phyloP scores from a whole-genome alignment of 768 basidiomycete genomes.

The Multifurca ochricompacta region DNA sequence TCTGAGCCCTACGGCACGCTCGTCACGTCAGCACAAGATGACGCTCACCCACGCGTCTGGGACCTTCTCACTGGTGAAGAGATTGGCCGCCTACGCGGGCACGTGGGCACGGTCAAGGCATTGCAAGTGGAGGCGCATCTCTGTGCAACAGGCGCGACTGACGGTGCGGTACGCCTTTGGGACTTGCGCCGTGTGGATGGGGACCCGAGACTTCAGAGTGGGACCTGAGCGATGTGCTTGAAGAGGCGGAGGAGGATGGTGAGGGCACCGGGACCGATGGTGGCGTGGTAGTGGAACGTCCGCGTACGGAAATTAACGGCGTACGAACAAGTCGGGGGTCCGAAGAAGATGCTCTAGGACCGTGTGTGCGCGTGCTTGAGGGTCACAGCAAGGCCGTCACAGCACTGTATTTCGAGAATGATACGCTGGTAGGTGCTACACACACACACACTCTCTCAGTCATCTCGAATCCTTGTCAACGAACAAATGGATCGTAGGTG shows the following conservation, averaged over 20 bases:
- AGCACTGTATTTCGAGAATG: conserved; percentile 90
- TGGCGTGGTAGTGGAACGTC: conserved; percentile 27
- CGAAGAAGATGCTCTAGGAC: conserved; percentile 27
- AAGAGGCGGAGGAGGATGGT: conserved; percentile 47
- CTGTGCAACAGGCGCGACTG: conserved; percentile 85
- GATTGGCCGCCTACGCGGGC: conserved; percentile 78
- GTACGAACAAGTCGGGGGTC: conserved; percentile 27
- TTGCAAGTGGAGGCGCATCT: conserved; percentile 89
- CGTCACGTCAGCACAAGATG: conserved; percentile 81
- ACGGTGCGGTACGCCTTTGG: conserved; percentile 83
- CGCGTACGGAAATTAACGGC: conserved; percentile 36
- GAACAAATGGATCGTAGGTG: conserved; percentile 43
- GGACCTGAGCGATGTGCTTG: conserved; percentile 52
- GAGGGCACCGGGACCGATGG: conserved; percentile 26
- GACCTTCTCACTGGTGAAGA: conserved; percentile 87
- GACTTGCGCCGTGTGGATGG: conserved; percentile 80
- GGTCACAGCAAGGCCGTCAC: conserved; percentile 94
- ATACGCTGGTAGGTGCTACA: conserved; percentile 80
- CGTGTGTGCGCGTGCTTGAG: conserved; percentile 70
- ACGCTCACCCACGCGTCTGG: conserved; percentile 87
- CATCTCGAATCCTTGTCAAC: not conserved
- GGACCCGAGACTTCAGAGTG: conserved; percentile 51
- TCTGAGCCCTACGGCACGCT: conserved; percentile 95
- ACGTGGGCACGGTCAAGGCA: conserved; percentile 74
- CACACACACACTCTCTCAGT: not conserved